phyloP scores from a whole-genome alignment of 495 filamentous ascomycete genomes.

The Cercophora newfieldiana region DNA sequence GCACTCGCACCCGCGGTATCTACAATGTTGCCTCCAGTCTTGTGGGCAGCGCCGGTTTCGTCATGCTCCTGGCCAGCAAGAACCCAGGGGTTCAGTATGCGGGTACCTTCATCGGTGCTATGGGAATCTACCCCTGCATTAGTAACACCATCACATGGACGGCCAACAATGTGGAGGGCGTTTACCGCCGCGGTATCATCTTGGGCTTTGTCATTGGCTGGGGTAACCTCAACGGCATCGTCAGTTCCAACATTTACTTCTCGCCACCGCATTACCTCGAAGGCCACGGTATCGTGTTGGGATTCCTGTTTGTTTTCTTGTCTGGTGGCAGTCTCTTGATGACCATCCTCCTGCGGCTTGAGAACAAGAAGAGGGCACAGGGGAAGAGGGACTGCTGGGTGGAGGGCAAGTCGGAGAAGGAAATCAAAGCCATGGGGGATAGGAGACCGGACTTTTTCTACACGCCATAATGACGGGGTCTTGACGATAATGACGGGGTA shows the following conservation, averaged over 20 bases:
- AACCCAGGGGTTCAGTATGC: slow-evolving; percentile 4
- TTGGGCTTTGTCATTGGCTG: slow-evolving; percentile 82
- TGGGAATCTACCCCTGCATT: slow-evolving; percentile 85
- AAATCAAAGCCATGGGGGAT: background rate
- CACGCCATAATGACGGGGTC: background rate
- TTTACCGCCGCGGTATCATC: slow-evolving; percentile 82
- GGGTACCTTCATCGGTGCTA: slow-evolving; percentile 56
- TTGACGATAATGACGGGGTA: background rate
- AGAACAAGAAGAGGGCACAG: background rate
- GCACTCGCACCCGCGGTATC: slow-evolving; percentile 7
- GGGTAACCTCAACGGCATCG: slow-evolving; percentile 70
- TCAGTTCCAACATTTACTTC: slow-evolving; percentile 60
- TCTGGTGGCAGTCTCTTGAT: slow-evolving; percentile 56
- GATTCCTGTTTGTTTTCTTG: slow-evolving; percentile 43
- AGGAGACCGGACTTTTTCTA: slow-evolving; percentile 11
- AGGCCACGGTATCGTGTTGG: slow-evolving; percentile 44
- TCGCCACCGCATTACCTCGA: slow-evolving; percentile 41
- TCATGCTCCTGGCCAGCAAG: slow-evolving; percentile 6
- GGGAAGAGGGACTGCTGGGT: slow-evolving; percentile 8
- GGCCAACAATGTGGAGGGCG: slow-evolving; percentile 85
- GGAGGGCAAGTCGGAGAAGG: slow-evolving; percentile 10
- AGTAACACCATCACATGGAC: slow-evolving; percentile 83
- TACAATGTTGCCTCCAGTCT: slow-evolving; percentile 4
- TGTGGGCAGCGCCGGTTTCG: background rate
- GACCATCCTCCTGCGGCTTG: slow-evolving; percentile 32